These are phyloP conservation scores for Hypoxylon sp. DNA, from an alignment of 2,329 filamentous ascomycete genomes.

Conservation along the genomic window DNA sequence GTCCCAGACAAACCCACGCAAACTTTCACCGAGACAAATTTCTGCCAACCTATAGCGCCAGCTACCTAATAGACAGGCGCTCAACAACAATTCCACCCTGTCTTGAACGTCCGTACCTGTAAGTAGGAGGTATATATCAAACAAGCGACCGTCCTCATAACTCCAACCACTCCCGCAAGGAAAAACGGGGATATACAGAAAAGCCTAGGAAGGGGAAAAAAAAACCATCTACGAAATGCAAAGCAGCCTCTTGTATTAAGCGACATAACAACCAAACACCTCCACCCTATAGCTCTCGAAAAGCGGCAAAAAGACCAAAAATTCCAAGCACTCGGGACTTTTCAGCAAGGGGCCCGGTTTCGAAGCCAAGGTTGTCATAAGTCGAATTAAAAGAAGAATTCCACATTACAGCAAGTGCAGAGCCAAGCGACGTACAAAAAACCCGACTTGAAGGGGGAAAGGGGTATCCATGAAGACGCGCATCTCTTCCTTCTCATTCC, in stretches of 20 bases:
- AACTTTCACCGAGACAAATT: background rate
- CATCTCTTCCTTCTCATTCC: slow-evolving; percentile 32
- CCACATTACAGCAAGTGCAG: slow-evolving; percentile 43
- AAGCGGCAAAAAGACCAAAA: background rate
- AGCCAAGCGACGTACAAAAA: slow-evolving; percentile 30
- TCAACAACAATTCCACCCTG: background rate
- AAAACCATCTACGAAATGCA: background rate
- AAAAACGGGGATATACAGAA: background rate
- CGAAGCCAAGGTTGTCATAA: slow-evolving; percentile 5
- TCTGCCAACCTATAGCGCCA: background rate
- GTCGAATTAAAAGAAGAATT: slow-evolving; percentile 37
- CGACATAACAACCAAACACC: slow-evolving; percentile 10
- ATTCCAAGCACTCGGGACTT: background rate
- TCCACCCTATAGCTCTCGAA: slow-evolving; percentile 11
- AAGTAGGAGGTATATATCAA: too few relatives aligned
- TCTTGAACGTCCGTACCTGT: background rate
- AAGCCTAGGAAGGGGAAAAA: background rate
- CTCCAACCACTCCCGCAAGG: slow-evolving; percentile 8
- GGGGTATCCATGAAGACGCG: slow-evolving; percentile 48
- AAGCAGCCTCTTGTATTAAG: slow-evolving; percentile 19
- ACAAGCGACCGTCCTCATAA: background rate
- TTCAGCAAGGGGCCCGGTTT: background rate
- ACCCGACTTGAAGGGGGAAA: slow-evolving; percentile 38
- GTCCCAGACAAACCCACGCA: background rate
- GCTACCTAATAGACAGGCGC: background rate